phyloP scores from a whole-genome alignment of 2,329 filamentous ascomycete genomes.

The Fusarium cyanostomum region DNA sequence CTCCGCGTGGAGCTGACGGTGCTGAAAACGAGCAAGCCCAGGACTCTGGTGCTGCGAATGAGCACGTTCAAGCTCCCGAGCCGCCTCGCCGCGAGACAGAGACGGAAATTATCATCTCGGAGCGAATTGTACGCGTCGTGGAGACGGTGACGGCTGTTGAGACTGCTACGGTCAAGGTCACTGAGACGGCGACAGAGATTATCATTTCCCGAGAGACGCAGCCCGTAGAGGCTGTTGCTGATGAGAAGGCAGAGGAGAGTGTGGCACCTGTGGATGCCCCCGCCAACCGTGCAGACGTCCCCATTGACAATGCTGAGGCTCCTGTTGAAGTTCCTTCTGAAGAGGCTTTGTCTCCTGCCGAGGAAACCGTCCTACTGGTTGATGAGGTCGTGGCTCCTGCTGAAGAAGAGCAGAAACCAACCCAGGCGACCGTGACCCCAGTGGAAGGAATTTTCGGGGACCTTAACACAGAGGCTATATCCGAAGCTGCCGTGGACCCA shows the following conservation, averaged over 20 bases:
- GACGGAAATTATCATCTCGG: slow-evolving; percentile 30
- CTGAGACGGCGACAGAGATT: slow-evolving; percentile 45
- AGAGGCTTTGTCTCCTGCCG: background rate
- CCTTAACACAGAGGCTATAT: background rate
- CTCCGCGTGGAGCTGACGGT: slow-evolving; percentile 6
- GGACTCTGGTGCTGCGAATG: slow-evolving; percentile 1
- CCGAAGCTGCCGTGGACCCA: background rate
- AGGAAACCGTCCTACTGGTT: background rate
- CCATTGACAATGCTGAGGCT: background rate
- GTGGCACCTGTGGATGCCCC: background rate
- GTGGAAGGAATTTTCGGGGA: background rate
- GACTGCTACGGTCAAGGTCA: slow-evolving; percentile 45
- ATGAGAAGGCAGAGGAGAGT: slow-evolving; percentile 13
- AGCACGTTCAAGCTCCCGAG: slow-evolving; percentile 2
- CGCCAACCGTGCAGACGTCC: background rate
- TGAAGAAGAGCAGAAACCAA: slow-evolving; percentile 8
- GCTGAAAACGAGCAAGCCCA: background rate
- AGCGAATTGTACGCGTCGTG: slow-evolving; percentile 46
- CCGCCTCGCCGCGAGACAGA: slow-evolving; percentile 34
- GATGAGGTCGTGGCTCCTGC: slow-evolving; percentile 1
- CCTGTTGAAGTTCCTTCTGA: background rate
- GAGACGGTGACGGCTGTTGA: slow-evolving; percentile 50
- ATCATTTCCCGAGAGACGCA: slow-evolving; percentile 27
- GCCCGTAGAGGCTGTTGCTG: slow-evolving; percentile 8
- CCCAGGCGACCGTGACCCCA: slow-evolving; percentile 6